Evolutionary conservation across 345 rosid genomes (phyloP).

Genomic region (Citrus inodora): DNA sequence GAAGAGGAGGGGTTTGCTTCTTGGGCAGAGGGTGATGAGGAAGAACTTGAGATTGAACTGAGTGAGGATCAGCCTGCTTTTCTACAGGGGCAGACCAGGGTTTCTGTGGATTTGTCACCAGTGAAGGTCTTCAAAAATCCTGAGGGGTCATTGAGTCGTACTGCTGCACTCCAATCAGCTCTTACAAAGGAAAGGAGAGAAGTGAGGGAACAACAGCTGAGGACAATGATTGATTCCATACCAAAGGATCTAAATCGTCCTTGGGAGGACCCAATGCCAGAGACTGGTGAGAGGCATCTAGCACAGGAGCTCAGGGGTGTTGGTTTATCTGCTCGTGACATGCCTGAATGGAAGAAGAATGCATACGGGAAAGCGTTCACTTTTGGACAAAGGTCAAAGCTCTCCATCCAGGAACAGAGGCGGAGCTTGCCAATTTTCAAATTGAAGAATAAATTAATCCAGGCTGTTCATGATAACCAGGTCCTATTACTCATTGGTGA

Average conservation of each 20-base stretch:
- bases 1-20: constrained; percentile 65
- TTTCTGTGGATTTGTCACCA: constrained; percentile 72
- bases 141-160: constrained; percentile 86
- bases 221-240: constrained; percentile 87
- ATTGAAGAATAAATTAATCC: constrained; percentile 75
- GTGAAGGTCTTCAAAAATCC: constrained; percentile 93
- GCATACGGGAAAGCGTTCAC: constrained; percentile 74
- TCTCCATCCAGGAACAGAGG: constrained; percentile 87
- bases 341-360: constrained; percentile 97
- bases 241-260: constrained; percentile 97
- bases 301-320: constrained; percentile 92
- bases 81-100: constrained; percentile 72
- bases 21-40: constrained; percentile 80
- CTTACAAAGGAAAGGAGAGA: constrained; percentile 81
- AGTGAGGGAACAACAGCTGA: constrained; percentile 75
- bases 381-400: constrained; percentile 78
- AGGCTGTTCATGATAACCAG: constrained; percentile 83
- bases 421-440: constrained; percentile 88
- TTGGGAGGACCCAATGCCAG: constrained; percentile 97
- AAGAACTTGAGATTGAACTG: constrained; percentile 89
- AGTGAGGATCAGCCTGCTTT: constrained; percentile 90
- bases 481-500: constrained; percentile 82
- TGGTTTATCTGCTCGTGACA: constrained; percentile 82
- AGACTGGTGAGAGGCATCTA: constrained; percentile 86
- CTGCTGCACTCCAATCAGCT: constrained; percentile 92